Evolutionary conservation across 2,329 filamentous ascomycete genomes (phyloP).

Genomic region (Sclerotiophoma versabilis): DNA sequence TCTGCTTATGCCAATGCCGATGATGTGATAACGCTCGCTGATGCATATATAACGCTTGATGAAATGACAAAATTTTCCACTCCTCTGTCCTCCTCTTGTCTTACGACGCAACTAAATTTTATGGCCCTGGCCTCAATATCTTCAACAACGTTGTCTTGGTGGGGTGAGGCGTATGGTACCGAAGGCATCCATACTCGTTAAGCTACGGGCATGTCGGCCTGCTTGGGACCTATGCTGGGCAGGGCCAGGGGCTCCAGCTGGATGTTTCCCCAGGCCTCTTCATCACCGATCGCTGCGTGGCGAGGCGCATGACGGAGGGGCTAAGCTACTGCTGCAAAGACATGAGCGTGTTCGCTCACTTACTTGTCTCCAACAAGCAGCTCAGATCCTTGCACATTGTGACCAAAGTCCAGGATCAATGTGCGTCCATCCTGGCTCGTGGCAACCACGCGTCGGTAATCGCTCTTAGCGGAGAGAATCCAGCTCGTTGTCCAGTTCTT

Average conservation of each 20-base stretch:
- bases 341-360: neutral
- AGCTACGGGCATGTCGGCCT: neutral
- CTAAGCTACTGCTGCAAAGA: neutral
- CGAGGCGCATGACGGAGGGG: neutral
- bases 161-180: neutral
- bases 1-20: slow-evolving; percentile 9
- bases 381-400: slow-evolving; percentile 62
- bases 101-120: neutral
- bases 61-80: neutral
- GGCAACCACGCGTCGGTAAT: slow-evolving; percentile 92
- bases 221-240: neutral
- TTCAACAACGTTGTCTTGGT: neutral
- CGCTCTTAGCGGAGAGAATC: slow-evolving; percentile 95
- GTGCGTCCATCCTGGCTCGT: slow-evolving; percentile 94
- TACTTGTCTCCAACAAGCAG: slow-evolving; percentile 46
- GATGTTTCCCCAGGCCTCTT: neutral
- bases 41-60: slow-evolving; percentile 10
- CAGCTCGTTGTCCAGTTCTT: slow-evolving; percentile 96
- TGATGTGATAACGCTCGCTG: slow-evolving; percentile 12
- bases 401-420: slow-evolving; percentile 90
- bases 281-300: slow-evolving; percentile 2
- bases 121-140: neutral
- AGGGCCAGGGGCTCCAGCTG: neutral
- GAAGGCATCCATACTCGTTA: neutral
- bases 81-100: neutral